A percentile compares a stretch with the other conserved stretches of the same genome.
phyloP scores from a whole-genome alignment of 2,329 filamentous ascomycete genomes.

The Scedosporium boydii region DNA sequence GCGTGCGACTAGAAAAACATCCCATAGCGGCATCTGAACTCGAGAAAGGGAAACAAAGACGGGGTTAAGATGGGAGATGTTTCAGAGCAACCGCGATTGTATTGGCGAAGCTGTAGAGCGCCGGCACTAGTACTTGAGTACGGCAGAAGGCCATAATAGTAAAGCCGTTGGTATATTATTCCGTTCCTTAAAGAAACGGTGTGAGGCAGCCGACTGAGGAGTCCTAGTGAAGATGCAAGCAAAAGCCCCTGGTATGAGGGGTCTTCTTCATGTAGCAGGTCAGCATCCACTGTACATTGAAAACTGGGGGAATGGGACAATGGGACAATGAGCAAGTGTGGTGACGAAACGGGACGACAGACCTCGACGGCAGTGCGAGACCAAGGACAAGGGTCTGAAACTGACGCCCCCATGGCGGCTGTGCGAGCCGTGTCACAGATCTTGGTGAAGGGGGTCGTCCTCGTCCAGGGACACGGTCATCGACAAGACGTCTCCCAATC shows the following conservation, averaged over 20 bases:
- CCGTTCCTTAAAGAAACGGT: neutral
- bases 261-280: no score
- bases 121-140: neutral
- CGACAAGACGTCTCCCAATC: neutral
- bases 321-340: neutral
- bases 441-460: neutral
- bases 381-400: neutral
- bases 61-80: neutral
- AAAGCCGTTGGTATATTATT: no score
- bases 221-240: no score
- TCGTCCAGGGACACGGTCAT: neutral
- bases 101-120: neutral
- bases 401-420: neutral
- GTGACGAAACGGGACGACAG: neutral
- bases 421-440: neutral
- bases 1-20: neutral
- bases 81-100: neutral
- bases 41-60: neutral
- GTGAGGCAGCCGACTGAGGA: neutral
- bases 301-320: neutral
- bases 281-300: no score
- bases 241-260: no score
- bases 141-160: no score
- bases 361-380: neutral
- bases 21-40: neutral